Conservation (phyloP, 2,329 filamentous ascomycete species). For the Exophiala xenobiotica region DNA sequence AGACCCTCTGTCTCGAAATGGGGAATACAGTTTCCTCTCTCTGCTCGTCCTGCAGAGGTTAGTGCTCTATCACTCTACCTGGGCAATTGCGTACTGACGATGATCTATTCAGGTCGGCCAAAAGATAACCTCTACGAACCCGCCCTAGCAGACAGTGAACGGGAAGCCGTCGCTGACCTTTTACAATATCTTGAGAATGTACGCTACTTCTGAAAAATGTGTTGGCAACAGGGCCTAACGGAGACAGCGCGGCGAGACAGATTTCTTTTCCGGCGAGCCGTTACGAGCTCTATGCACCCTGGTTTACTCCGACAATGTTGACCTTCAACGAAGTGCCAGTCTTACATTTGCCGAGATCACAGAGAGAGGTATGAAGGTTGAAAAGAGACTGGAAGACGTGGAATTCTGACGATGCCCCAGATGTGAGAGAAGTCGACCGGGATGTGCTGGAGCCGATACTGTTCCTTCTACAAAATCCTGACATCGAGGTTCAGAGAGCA, state of each 20-base stretch:
- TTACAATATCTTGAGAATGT: constrained; percentile 97
- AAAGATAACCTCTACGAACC: constrained; percentile 81
- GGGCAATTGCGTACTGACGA: constrained; percentile 10
- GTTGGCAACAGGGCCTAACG: constrained; percentile 26
- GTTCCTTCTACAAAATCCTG: constrained; percentile 87
- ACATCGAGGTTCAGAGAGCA: constrained; percentile 95
- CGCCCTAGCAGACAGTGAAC: constrained; percentile 89
- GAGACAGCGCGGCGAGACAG: constrained; percentile 82
- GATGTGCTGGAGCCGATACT: constrained; percentile 95
- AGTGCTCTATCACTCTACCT: background rate
- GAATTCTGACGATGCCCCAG: constrained; percentile 50
- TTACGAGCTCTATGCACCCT: constrained; percentile 90
- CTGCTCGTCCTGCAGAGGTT: constrained; percentile 33
- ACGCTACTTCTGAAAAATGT: constrained; percentile 37
- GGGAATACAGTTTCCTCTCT: constrained; percentile 31
- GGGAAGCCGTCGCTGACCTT: constrained; percentile 93
- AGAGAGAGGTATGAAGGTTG: constrained; percentile 70
- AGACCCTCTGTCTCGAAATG: constrained; percentile 29
- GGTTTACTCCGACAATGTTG: constrained; percentile 98
- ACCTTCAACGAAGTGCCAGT: constrained; percentile 93
- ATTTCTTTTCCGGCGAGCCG: constrained; percentile 97
- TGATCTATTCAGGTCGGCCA: constrained; percentile 59
- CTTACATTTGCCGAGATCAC: constrained; percentile 99
- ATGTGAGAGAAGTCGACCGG: constrained; percentile 93
- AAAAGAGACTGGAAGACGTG: background rate